Conservation (phyloP, 2,329 filamentous ascomycete species). For the Cladorrhinum sp. region DNA sequence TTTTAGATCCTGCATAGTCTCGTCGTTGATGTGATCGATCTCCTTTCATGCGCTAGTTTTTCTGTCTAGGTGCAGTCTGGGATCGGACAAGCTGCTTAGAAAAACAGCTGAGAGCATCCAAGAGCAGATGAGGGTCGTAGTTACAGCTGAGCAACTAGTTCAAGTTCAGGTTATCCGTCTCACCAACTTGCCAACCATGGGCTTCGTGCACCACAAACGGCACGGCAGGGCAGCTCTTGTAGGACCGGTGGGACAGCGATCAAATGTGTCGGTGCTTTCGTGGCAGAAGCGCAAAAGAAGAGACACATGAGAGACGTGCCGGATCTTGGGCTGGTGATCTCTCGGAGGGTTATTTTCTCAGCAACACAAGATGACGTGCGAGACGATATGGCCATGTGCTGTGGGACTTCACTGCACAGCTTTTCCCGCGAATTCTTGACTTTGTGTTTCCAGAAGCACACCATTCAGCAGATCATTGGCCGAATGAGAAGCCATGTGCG, state of each 20-base stretch:
- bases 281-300: not conserved
- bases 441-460: not conserved
- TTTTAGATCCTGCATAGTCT: conserved; percentile 1
- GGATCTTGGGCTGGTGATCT: conserved; percentile 1
- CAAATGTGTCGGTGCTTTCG: not conserved
- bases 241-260: not conserved
- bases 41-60: conserved; percentile 2
- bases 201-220: not conserved
- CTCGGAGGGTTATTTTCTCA: not conserved
- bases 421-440: not conserved
- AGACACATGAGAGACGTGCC: not conserved
- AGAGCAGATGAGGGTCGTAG: not conserved
- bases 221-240: not conserved
- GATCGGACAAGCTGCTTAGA: no score
- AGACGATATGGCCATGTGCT: not conserved
- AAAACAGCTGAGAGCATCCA: not conserved
- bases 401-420: not conserved
- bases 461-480: not conserved
- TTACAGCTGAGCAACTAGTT: not conserved
- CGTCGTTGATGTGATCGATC: conserved; percentile 3
- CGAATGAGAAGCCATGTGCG: not conserved
- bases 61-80: no score
- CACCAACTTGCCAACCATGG: not conserved
- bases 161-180: not conserved
- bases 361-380: not conserved